phyloP scores from a whole-genome alignment of 2,329 filamentous ascomycete genomes.

The Sporothrix brasiliensis region DNA sequence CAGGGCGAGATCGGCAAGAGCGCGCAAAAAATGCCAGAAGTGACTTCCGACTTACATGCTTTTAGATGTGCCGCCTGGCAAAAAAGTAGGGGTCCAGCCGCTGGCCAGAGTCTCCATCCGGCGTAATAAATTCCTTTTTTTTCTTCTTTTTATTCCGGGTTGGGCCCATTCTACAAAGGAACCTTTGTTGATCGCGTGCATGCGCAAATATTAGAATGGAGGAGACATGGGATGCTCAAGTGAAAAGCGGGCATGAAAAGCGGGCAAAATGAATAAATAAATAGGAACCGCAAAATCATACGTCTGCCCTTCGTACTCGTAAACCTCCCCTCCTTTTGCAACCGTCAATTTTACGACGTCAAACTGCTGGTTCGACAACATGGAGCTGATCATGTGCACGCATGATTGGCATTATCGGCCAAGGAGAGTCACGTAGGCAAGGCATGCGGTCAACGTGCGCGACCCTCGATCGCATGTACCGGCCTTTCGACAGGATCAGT shows the following conservation, averaged over 20 bases:
- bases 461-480: background rate
- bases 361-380: slow-evolving; percentile 1
- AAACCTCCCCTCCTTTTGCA: background rate
- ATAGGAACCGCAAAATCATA: background rate
- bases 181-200: background rate
- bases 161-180: background rate
- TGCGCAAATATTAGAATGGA: background rate
- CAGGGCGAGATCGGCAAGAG: background rate
- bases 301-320: background rate
- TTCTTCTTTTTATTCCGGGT: background rate
- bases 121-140: too few species aligned
- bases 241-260: background rate
- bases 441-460: slow-evolving; percentile 16
- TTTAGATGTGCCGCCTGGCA: background rate
- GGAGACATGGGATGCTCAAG: background rate
- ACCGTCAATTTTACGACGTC: background rate
- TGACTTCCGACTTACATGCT: slow-evolving; percentile 8
- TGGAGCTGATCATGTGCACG: background rate
- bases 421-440: background rate
- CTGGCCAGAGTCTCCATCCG: too few species aligned
- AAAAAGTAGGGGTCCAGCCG: background rate
- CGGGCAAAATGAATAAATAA: background rate
- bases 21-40: background rate
- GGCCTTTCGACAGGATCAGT: background rate
- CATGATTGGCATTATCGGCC: background rate